Base-by-base conservation (phyloP, 164 flowering plant species). In the Stephania cephalantha region DNA sequence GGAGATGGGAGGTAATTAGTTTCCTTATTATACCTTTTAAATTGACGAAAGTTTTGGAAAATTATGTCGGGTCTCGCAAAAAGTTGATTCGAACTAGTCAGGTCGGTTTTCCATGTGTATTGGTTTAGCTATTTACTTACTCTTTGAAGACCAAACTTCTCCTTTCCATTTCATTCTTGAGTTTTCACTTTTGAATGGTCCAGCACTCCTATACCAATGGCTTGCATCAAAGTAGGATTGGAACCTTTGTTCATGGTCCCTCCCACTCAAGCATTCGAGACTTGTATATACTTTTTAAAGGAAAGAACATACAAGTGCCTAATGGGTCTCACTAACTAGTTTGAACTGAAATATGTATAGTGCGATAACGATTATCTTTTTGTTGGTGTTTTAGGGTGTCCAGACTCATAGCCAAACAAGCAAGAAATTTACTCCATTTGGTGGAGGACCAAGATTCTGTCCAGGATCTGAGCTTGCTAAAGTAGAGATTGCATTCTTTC, bases 381-480 rank as follows among this genome's bases (percentile, higher is more conserved):
- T 29, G 4, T 31, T 30, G 17, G n/a, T 42, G 42, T 69, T 42
- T 9, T 42, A 50, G 17, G 52, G 13, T 9, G 44, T 68, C 35
- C 81, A 86, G 88, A 78, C 13, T 17, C 83, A 84, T 76, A 85
- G 83, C 81, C 88, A 87, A 82, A 79, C 85, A 73, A 75, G 88
- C 86, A 90, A 88, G 82, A 88, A 81, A 77, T 85, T 88, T 70
- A 86, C 89, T 50, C 90, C 95, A 12, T 90, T 90, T 79, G 92
- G 94, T 12, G 94, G 94, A 69, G 94, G 94, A 30, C 78, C 87
- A 53, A 86, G 94, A 73, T 85, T 84, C 76, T 90, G 95, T 73
- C 91, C 95, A 0, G 95, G 92, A 4, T 86, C 88, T 70, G 95
- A 90, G 79, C 88, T 89, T 70, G 95, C 90, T 2, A 89, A 81